Conservation (phyloP, 345 rosid genomes). For the Brassica incana region DNA sequence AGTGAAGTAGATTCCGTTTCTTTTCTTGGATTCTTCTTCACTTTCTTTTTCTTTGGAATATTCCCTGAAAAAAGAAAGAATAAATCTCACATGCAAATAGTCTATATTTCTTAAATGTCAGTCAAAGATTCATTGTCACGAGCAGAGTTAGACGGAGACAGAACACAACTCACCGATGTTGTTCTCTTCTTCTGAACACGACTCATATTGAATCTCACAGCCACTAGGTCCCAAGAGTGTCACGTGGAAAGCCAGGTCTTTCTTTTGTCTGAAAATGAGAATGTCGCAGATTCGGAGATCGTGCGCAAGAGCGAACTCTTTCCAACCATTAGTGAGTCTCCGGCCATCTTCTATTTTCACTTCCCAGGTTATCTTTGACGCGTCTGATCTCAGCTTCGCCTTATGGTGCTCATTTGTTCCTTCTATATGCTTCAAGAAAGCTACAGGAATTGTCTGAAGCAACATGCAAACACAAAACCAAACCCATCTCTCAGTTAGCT, state of each 20-base stretch:
- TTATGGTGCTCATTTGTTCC: not conserved
- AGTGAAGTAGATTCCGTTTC: too few relatives aligned
- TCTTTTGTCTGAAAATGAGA: conserved; percentile 24
- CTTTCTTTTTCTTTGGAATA: too few relatives aligned
- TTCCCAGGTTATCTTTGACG: conserved; percentile 18
- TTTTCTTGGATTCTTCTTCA: too few relatives aligned
- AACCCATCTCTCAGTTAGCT: not conserved
- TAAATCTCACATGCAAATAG: too few relatives aligned
- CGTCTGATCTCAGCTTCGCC: conserved; percentile 25
- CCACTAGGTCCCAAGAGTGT: conserved; percentile 20
- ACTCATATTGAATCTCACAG: conserved; percentile 25
- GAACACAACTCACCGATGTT: conserved; percentile 14
- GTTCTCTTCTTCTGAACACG: not conserved
- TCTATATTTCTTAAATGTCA: too few relatives aligned
- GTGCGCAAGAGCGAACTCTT: conserved; percentile 23
- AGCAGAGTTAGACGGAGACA: not conserved
- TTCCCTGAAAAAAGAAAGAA: too few relatives aligned
- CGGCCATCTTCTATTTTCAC: conserved; percentile 29
- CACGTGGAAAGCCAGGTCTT: conserved; percentile 21
- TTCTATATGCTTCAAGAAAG: conserved; percentile 7
- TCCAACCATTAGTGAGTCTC: conserved; percentile 30
- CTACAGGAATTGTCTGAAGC: conserved; percentile 23
- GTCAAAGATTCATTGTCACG: not conserved
- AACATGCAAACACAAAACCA: conserved; percentile 1
- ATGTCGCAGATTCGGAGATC: conserved; percentile 25